phyloP scores from a whole-genome alignment of 2,329 filamentous ascomycete genomes.

The Rhynchosporium secalis region DNA sequence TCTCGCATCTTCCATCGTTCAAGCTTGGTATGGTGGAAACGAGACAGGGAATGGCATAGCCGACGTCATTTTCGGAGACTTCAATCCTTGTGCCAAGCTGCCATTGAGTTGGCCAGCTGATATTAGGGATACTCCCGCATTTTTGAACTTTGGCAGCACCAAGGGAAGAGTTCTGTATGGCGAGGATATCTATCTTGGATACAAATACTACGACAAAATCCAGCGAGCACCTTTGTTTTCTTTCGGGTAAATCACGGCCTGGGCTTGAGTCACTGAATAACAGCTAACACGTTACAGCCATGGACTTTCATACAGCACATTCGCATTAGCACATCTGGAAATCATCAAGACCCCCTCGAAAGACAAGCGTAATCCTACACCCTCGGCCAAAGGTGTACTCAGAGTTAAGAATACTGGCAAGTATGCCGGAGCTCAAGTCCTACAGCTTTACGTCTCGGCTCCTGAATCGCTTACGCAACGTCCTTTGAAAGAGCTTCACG shows the following conservation, averaged over 20 bases:
- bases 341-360: conserved; percentile 45
- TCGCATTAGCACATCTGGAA: conserved; percentile 10
- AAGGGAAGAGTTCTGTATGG: conserved; percentile 61
- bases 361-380: neutral
- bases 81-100: conserved; percentile 62
- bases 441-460: conserved; percentile 39
- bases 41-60: conserved; percentile 65
- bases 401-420: conserved; percentile 35
- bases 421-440: conserved; percentile 35
- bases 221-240: conserved; percentile 46
- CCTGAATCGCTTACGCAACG: conserved; percentile 34
- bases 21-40: conserved; percentile 59
- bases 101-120: conserved; percentile 59
- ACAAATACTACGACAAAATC: conserved; percentile 62
- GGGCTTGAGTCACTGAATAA: conserved; percentile 58
- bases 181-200: conserved; percentile 65
- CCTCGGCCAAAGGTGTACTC: conserved; percentile 17
- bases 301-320: conserved; percentile 71
- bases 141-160: conserved; percentile 56
- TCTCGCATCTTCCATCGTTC: conserved; percentile 33
- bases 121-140: conserved; percentile 60
- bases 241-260: conserved; percentile 47
- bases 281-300: conserved; percentile 53
- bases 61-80: conserved; percentile 61
- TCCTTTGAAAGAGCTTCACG: conserved; percentile 47